Base-by-base conservation (phyloP, 2,329 filamentous ascomycete genomes). In the Balansia obtecta region DNA sequence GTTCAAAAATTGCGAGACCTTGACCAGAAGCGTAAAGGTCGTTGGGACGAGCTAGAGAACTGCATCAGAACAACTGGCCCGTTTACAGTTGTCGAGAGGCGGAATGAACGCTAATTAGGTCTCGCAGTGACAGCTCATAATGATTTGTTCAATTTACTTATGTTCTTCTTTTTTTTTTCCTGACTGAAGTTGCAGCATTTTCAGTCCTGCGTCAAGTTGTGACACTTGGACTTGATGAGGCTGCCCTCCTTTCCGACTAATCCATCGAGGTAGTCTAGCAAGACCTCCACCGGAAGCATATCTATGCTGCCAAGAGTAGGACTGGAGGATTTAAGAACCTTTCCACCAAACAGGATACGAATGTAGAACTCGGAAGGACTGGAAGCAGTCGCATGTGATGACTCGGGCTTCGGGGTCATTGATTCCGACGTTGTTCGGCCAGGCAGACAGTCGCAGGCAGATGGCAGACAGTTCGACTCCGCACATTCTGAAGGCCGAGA, bases 31-130 rank as follows among this genome's bases (percentile, higher is more conserved):
- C 77, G 88, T 55, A 76, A 69, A 44, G 85, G 86, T 13, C 75
- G 88, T 57, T 95, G 89, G 88, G 63, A 74, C 16, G 87, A 94
- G 62, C 62, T 89, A 53, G 78, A 82, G 62, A 70, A 65, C 27
- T 6, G 27, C 27, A 27, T 27, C 27, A 27, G 27, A 27, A 27
- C 27, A 27, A 27, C 27, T 27, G 27, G 7, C 27, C 7, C 27
- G 5, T 5, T 27, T 7, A 27, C 27, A 27, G 1, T 27, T 7
- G 27, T 27, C 27, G 27, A 27, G 27, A 7, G 27, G 27, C 27
- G 8, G 27, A 27, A 27, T 27, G 27, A 27, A 1, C 27, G 27
- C 27, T 27, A 27, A 27, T 1, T 27, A 27, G 27, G 1, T 27
- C 27, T 8, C 27, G 27, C 27, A 27, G 1, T 27, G 27, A 27